These are phyloP conservation scores for Lipomyces mesembrius DNA, from an alignment of 805 yeast genomes.

Conservation along the genomic window DNA sequence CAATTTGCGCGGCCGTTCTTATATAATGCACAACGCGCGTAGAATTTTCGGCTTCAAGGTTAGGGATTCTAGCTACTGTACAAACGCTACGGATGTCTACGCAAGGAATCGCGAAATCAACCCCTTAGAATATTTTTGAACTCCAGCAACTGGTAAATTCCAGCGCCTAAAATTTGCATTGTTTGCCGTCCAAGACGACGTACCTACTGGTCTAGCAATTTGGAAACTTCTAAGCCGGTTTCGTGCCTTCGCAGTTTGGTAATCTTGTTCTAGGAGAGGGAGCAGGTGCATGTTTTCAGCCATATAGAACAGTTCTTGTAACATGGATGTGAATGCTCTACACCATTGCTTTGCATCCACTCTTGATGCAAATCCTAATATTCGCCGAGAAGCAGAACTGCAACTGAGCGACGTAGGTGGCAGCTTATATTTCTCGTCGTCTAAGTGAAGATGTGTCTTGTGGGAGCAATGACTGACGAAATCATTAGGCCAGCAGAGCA, in stretches of 20 bases:
- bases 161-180: background rate
- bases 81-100: background rate
- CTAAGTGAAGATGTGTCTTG: slow-evolving; percentile 36
- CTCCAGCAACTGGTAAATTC: background rate
- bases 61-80: background rate
- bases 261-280: background rate
- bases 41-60: background rate
- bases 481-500: slow-evolving; percentile 51
- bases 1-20: background rate
- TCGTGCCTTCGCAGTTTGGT: background rate
- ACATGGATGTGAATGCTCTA: slow-evolving; percentile 70
- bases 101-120: background rate
- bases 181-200: background rate
- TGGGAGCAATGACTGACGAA: background rate
- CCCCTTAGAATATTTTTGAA: background rate
- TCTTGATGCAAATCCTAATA: slow-evolving; percentile 63
- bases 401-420: slow-evolving; percentile 53
- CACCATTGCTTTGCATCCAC: slow-evolving; percentile 82
- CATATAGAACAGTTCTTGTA: background rate
- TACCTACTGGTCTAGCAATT: background rate
- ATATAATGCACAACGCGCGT: background rate
- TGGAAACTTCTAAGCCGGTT: background rate
- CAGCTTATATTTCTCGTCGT: background rate
- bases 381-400: slow-evolving; percentile 70
- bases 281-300: background rate